Evolutionary conservation across 441 rosid species (phyloP).

Genomic region (Aquilaria agallochum): DNA sequence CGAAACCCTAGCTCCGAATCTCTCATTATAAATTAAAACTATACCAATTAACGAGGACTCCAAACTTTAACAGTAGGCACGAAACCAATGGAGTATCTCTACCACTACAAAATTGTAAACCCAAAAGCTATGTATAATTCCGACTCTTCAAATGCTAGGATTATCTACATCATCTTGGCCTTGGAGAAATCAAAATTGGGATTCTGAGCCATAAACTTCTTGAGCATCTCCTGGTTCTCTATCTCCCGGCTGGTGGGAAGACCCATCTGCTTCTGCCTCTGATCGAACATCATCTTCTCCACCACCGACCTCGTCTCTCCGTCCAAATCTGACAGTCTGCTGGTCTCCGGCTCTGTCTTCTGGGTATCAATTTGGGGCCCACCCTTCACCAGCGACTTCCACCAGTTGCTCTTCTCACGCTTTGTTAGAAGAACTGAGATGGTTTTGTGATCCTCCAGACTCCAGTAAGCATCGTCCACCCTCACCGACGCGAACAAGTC

Average conservation of each 20-base stretch:
- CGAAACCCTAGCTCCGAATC: too few species aligned
- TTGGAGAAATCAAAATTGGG: slow-evolving; percentile 9
- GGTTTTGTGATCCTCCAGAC: slow-evolving; percentile 10
- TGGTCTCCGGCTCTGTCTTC: slow-evolving; percentile 9
- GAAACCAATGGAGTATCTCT: too few species aligned
- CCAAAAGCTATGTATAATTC: too few species aligned
- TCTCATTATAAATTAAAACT: too few species aligned
- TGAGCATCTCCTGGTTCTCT: slow-evolving; percentile 8
- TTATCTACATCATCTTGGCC: slow-evolving; percentile 10
- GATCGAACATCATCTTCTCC: background rate
- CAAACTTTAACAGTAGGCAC: too few species aligned
- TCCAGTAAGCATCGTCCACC: slow-evolving; percentile 1
- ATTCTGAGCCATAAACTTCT: slow-evolving; percentile 12
- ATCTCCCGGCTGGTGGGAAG: slow-evolving; percentile 12
- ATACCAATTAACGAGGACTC: too few species aligned
- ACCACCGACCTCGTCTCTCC: background rate
- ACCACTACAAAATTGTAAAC: too few species aligned
- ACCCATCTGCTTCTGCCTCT: slow-evolving; percentile 9
- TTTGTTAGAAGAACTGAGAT: slow-evolving; percentile 7
- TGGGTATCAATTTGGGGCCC: slow-evolving; percentile 14
- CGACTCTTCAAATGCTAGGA: background rate
- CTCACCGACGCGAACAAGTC: slow-evolving; percentile 2
- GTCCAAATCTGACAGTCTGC: slow-evolving; percentile 11
- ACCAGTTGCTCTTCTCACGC: slow-evolving; percentile 6
- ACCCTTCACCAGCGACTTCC: slow-evolving; percentile 16